Percentiles rank a stretch among this genome's conserved stretches.
These are phyloP conservation scores for Protea cynaroides DNA, from an alignment of 164 flowering plant species.

Conservation along the genomic window DNA sequence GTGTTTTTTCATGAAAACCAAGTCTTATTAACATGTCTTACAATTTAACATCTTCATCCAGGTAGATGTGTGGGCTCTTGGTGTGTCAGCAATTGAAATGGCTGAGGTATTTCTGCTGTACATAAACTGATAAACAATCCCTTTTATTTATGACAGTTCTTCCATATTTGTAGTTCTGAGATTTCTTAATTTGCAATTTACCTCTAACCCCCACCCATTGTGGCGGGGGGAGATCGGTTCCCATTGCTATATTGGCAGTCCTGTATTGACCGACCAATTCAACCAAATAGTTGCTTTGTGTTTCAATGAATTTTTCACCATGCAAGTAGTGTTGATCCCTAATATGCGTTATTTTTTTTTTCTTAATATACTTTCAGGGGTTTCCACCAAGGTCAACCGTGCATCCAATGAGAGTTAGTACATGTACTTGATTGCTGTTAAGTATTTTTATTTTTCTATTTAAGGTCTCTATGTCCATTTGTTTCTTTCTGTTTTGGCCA, in stretches of 20 bases:
- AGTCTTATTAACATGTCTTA: background rate
- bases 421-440: conserved; percentile 20
- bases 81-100: conserved; percentile 99
- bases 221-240: too few relatives aligned
- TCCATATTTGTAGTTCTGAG: background rate
- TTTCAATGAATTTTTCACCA: background rate
- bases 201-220: too few relatives aligned
- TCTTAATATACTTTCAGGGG: conserved; percentile 75
- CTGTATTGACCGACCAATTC: background rate
- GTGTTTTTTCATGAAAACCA: background rate
- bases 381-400: conserved; percentile 95
- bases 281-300: background rate
- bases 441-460: too few relatives aligned
- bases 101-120: conserved; percentile 67
- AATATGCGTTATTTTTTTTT: background rate
- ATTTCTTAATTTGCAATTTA: too few relatives aligned
- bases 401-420: conserved; percentile 98
- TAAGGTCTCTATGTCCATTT: too few relatives aligned
- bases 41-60: conserved; percentile 30
- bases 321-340: background rate
- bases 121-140: background rate
- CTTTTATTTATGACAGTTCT: background rate
- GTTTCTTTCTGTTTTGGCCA: background rate
- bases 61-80: conserved; percentile 99
- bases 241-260: too few relatives aligned